Evolutionary conservation across 2,329 filamentous ascomycete genomes (phyloP).

Genomic region (Calycina marina): DNA sequence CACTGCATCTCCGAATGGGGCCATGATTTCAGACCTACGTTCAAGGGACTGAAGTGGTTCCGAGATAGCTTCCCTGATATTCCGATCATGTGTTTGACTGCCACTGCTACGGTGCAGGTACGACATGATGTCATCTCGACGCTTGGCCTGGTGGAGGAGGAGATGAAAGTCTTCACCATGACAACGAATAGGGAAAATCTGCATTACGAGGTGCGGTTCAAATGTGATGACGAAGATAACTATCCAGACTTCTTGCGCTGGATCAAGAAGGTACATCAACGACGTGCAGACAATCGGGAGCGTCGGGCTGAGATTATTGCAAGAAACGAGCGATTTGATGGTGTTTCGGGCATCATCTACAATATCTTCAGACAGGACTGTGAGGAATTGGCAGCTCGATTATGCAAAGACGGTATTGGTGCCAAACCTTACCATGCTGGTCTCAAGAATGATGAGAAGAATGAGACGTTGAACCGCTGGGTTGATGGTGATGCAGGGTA

Average conservation of each 20-base stretch:
- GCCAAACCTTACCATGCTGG: constrained; percentile 62
- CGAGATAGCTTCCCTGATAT: constrained; percentile 67
- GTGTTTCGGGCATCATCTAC: constrained; percentile 67
- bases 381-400: constrained; percentile 50
- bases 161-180: constrained; percentile 64
- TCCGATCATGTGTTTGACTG: constrained; percentile 84
- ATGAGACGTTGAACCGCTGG: constrained; percentile 57
- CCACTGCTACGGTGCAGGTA: constrained; percentile 72
- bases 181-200: constrained; percentile 74
- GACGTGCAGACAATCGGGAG: constrained; percentile 42
- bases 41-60: constrained; percentile 79
- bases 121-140: constrained; percentile 69
- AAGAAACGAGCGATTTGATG: constrained; percentile 40
- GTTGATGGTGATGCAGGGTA: constrained; percentile 61
- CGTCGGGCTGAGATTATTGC: constrained; percentile 43
- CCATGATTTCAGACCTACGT: constrained; percentile 89
- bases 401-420: constrained; percentile 55
- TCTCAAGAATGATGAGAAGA: constrained; percentile 51
- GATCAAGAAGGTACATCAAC: constrained; percentile 57
- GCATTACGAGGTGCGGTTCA: constrained; percentile 81
- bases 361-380: constrained; percentile 63
- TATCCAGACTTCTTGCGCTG: constrained; percentile 62
- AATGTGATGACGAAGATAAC: constrained; percentile 57
- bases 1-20: constrained; percentile 98
- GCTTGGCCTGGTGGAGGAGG: constrained; percentile 49